Evolutionary conservation across 371 early-diverging fungal genomes (phyloP), one percentile per base, ranked within the genome.

Genomic region (Mucor irregularis): DNA sequence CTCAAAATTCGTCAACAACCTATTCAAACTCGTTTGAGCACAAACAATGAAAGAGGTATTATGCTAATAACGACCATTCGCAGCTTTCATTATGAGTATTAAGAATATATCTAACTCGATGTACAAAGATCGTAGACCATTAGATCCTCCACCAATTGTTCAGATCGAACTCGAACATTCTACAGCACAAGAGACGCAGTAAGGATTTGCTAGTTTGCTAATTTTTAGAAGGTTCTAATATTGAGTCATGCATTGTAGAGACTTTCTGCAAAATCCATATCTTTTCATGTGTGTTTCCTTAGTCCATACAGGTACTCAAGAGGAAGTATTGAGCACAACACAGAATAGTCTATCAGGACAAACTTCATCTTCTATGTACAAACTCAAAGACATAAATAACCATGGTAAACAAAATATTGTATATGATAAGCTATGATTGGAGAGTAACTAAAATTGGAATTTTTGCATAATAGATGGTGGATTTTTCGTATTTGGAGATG

Each of bases 401-500:
- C 75, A 74, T 3, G 90, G 92, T 50, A 95, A 90, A 7, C 11
- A 7, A 11, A 31, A 31, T 5, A n/a, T 14, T n/a, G n/a, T n/a
- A n/a, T n/a, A n/a, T n/a, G n/a, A n/a, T n/a, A n/a, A n/a, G n/a
- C n/a, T n/a, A n/a, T n/a, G n/a, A n/a, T n/a, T n/a, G n/a, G n/a
- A n/a, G n/a, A n/a, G n/a, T n/a, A n/a, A n/a, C n/a, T n/a, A n/a
- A n/a, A n/a, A n/a, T 39, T 28, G 33, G n/a, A n/a, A 34, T 34
- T 34, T 14, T 14, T n/a, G 35, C n/a, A 34, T 24, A 2, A 11
- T 38, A 67, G 90, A 91, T 34, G 95, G 91, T 21, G 93, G 89
- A 5, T 94, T 92, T 66, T 94, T 93, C 73, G 93, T 94, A 17
- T 96, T 95, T 74, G 90, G 91, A 14, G 95, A 96, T 58, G 68